Base-by-base conservation (phyloP, 495 filamentous ascomycete species). In the Hypoxylon rickii region DNA sequence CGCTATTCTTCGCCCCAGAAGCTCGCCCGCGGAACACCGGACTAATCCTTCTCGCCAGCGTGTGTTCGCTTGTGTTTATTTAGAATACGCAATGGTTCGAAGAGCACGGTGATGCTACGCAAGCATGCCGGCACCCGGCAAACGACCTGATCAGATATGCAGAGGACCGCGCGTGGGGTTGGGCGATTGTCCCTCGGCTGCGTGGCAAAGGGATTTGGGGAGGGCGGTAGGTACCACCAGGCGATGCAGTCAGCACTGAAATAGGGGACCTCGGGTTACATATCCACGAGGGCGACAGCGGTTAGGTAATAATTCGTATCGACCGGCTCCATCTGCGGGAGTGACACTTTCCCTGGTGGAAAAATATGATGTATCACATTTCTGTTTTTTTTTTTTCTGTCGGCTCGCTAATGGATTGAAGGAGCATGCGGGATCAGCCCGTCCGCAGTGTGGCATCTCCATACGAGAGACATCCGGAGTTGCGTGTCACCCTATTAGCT, bases 241-340 rank as follows among this genome's bases (percentile, higher is more conserved):
- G n/a, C n/a, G 39, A 63, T 50, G 59, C 59, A 53, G 53, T 62
- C 59, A 63, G 59, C 59, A 57, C 42, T 56, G 46, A 56, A 56
- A 13, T 51, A 43, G 51, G 51, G 32, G 56, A 31, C 36, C 11
- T 38, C 18, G 24, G 20, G 41, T 43, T 33, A 7, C 7, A 38
- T 32, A 36, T 42, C 52, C 53, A 57, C 47, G 44, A 56, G 47
- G 34, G 52, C 18, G 48, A 53, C 44, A 26, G 48, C 53, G 48
- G 53, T 52, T 58, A 54, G 44, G 39, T 57, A 54, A 58, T 54
- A 52, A 54, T 50, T 42, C 22, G 21, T 42, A 11, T 34, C n/a
- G 12, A 47, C 32, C n/a, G 41, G 10, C 18, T 12, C 3, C 21
- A 36, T 38, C 24, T 44, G 46, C 29, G 18, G 41, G n/a, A 41